Evolutionary conservation across 2,329 filamentous ascomycete genomes (phyloP), one percentile per base, ranked within the genome.

Genomic region (Pyrenophora graminea): DNA sequence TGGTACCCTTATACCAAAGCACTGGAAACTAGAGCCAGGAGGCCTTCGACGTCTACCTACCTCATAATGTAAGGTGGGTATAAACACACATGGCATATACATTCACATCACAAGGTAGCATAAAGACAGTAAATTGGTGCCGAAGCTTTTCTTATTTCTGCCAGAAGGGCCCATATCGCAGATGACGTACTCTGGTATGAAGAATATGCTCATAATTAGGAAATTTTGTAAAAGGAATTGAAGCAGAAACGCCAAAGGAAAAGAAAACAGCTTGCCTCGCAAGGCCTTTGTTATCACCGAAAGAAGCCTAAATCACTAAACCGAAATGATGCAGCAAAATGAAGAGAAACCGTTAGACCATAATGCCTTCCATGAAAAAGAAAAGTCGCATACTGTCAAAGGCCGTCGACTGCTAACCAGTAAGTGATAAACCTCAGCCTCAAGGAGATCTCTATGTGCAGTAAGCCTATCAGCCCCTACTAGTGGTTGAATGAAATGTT

Each of bases 401-500:
- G 10, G 38, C 25, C 13, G 27, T 23, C 4, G 17, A 27, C 18
- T 9, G 10, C 31, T 15, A 45, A 45, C 21, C 37, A 25, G 21
- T 12, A 21, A 31, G 31, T 38, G 13, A 32, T 38, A n/a, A 12
- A 13, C 12, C 25, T 18, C 17, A 32, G 31, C 4, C 19, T 32
- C 18, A 25, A 9, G 25, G 18, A 23, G 2, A 27, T n/a, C 32
- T 30, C n/a, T 34, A 19, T 1, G n/a, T 34, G 31, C 6, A 19
- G 17, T 23, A 17, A 42, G 9, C 19, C 19, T 21, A 21, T 21
- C 13, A 6, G 17, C 23, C 32, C 23, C 23, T 25, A 25, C 23
- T 51, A 43, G 23, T 52, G 48, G 39, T 41, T 47, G 15, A 69
- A 56, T 33, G 60, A 61, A 51, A 69, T 50, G 50, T 63, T 67